These are phyloP conservation scores for Fomitopsis schrenkii DNA, from an alignment of 1,284 basidiomycete genomes.

Conservation along the genomic window DNA sequence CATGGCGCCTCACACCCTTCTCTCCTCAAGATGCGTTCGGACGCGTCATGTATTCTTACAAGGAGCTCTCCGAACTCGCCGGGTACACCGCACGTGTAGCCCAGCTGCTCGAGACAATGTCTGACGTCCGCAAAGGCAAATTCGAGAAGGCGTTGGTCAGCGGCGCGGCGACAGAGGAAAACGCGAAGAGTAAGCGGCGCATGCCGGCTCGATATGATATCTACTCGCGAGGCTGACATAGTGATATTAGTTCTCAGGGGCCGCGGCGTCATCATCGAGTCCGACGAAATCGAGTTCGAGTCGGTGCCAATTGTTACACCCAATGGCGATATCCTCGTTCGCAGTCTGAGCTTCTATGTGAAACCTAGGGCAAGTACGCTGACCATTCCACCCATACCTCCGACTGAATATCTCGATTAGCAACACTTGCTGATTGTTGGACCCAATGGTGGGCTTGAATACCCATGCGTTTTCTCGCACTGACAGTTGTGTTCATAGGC, in stretches of 20 bases:
- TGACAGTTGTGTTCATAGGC: slow-evolving; percentile 32
- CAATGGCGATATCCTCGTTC: slow-evolving; percentile 90
- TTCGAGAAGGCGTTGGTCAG: slow-evolving; percentile 89
- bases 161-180: slow-evolving; percentile 73
- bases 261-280: slow-evolving; percentile 77
- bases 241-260: slow-evolving; percentile 64
- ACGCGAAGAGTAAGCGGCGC: slow-evolving; percentile 63
- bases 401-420: slow-evolving; percentile 30
- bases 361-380: slow-evolving; percentile 72
- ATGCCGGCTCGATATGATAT: background rate
- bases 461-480: background rate
- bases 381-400: background rate
- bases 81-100: slow-evolving; percentile 94
- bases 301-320: slow-evolving; percentile 95
- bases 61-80: slow-evolving; percentile 92
- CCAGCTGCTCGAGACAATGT: slow-evolving; percentile 88
- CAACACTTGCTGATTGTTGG: slow-evolving; percentile 91
- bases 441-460: slow-evolving; percentile 65
- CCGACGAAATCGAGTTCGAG: slow-evolving; percentile 89
- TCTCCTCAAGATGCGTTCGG: slow-evolving; percentile 63
- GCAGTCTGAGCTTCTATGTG: slow-evolving; percentile 83
- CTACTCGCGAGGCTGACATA: background rate
- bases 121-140: slow-evolving; percentile 79
- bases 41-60: slow-evolving; percentile 94
- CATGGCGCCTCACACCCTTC: background rate